Conservation (phyloP, 208 protist species). For the Trypanosoma melophagium region DNA sequence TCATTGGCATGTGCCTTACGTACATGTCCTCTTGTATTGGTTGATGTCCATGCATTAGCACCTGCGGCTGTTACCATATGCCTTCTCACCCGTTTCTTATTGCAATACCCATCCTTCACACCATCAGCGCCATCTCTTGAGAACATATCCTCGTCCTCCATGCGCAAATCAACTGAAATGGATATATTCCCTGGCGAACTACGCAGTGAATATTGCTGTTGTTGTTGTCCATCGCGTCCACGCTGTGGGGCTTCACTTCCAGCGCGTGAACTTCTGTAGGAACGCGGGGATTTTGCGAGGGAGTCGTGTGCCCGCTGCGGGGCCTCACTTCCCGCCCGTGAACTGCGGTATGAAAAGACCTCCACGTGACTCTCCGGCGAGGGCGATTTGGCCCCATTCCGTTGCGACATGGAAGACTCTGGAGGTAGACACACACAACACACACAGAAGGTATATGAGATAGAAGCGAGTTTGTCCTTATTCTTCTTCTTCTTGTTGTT, state of each 20-base stretch:
- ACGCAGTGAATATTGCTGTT: not conserved
- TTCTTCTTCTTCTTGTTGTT: too few relatives aligned
- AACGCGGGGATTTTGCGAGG: constrained; percentile 4
- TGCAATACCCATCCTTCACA: too few relatives aligned
- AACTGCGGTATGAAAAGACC: constrained; percentile 38
- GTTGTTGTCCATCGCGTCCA: not conserved
- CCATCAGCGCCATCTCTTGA: too few relatives aligned
- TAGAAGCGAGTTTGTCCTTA: not conserved
- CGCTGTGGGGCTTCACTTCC: constrained; percentile 54
- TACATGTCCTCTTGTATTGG: not conserved
- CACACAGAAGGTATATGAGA: not conserved
- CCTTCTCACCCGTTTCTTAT: not conserved
- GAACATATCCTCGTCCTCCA: not conserved
- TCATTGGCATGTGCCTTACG: not conserved
- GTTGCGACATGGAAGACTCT: constrained; percentile 2
- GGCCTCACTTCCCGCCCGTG: constrained; percentile 27
- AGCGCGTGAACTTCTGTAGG: constrained; percentile 36
- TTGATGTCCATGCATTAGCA: not conserved
- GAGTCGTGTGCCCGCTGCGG: constrained; percentile 16
- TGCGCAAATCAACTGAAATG: not conserved
- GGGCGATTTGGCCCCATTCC: constrained; percentile 22
- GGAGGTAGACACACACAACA: not conserved
- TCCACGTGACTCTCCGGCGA: constrained; percentile 34
- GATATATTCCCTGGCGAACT: constrained; percentile 12
- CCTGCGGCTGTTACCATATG: not conserved